Base-by-base conservation (phyloP, 805 yeast species). In the Starmerella powellii region DNA sequence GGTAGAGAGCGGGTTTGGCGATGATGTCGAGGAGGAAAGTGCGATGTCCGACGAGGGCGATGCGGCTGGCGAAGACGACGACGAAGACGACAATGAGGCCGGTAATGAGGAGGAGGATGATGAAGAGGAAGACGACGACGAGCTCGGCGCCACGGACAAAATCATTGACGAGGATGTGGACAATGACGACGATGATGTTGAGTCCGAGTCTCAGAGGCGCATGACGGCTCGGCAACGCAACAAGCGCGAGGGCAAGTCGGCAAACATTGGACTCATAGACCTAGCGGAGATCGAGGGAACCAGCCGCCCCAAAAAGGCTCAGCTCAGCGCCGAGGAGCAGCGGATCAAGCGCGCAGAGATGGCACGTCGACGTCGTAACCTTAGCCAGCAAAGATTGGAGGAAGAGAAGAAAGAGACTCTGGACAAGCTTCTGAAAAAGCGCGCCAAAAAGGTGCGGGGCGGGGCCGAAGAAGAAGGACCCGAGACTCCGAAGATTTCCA, bases 321-420 rank as follows among this genome's bases (percentile, higher is more conserved):
- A 70, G 28, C 70, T 82, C 41, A 78, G 93, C 0, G 95, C 79
- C 44, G 95, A 88, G 59, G 94, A 87, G 62, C 71, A 77, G 31
- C 83, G 81, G 36, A 61, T 84, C 45, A 72, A 86, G 34, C 76
- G 86, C 48, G 83, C 93, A 1, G 98, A 88, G 58, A 78, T 75
- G 54, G 88, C 95, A 0, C 72, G 97, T 54, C 76, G 86, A 60
- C 70, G 98, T 50, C 82, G 81, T 59, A 87, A 88, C 57, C 71
- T 85, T 54, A 77, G 79, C 51, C 86, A 79, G 54, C 79, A 80
- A 63, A 76, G 80, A 49, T 63, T 84, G 31, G 96, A 87, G 56
- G 95, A 84, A 59, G 97, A 91, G 61, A 91, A 91, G 58, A 74
- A 78, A 56, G 96, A 88, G 50, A 87, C 96, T 0, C 69, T 88